Base-by-base conservation (phyloP, 768 basidiomycete species). In the Lepiota venenata region DNA sequence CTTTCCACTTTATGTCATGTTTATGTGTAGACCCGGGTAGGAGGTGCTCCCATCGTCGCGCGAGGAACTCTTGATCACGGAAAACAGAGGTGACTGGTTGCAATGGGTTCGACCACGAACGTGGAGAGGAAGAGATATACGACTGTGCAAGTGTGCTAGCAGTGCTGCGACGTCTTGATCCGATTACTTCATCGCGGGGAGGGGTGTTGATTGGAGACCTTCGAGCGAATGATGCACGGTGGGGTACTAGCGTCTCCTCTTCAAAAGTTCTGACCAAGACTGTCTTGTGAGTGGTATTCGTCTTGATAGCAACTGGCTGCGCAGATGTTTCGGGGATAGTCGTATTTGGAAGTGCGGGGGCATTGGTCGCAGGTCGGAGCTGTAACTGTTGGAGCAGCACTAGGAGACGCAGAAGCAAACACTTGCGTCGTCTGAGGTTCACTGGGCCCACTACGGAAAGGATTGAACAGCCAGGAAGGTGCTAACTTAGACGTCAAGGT, bases 1-100 rank as follows among this genome's bases (percentile, higher is more conserved):
- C 86, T 59, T 82, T 84, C 96, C 96, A 98, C 66, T 98, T 97
- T 68, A 94, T 80, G 42, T 95, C 87, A 56, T 93, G 85, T 66
- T 92, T 88, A 64, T 82, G 87, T 21, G 80, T 67, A 6, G 85
- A 81, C 15, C 78, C 77, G 0, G 93, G 85, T 63, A 89, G 87
- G 56, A 88, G 80, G 64, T 96, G 92, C 59, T 95, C 85, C 94
- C 95, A 98, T 16, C 94, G 75, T 40, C 89, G 76, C 2, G 93
- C 91, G n/a, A 93, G 81, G 10, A 84, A 84, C 1, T 82, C 77
- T 57, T 88, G 85, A 0, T 79, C 72, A 54, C 85, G 80, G 0
- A 87, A 78, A 10, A 87, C 74, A 0, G 76, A 67, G 4, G 77
- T 69, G 40, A 77, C 75, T 1, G 84, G 84, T 41, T 81, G 82